These are phyloP conservation scores for Keithomyces neogunnii DNA, from an alignment of 2,329 filamentous ascomycete species.

Conservation along the genomic window DNA sequence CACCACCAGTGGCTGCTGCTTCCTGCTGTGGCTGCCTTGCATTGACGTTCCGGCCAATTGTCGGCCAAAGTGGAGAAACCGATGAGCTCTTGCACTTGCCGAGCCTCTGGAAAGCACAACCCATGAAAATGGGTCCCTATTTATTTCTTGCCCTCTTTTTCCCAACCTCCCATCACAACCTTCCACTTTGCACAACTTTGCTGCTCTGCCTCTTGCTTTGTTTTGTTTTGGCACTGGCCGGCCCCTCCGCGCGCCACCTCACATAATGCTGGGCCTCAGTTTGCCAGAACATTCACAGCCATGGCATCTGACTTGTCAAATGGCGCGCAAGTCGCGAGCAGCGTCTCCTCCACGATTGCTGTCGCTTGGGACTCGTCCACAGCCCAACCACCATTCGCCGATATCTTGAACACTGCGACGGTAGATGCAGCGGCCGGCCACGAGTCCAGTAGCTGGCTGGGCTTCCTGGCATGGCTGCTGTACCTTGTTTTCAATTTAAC, in stretches of 20 bases:
- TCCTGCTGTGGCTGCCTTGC: neutral
- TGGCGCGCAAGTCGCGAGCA: slow-evolving; percentile 24
- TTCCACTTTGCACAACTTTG: slow-evolving; percentile 8
- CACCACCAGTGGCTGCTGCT: neutral
- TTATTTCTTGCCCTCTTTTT: slow-evolving; percentile 9
- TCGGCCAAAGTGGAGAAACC: neutral
- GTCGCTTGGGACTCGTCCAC: slow-evolving; percentile 21
- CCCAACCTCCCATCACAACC: neutral
- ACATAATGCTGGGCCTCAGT: slow-evolving; percentile 28
- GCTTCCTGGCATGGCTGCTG: slow-evolving; percentile 46
- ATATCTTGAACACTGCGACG: slow-evolving; percentile 26
- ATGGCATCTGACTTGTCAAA: slow-evolving; percentile 34
- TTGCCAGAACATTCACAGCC: slow-evolving; percentile 22
- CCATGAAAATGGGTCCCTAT: slow-evolving; percentile 6
- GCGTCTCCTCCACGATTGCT: slow-evolving; percentile 24
- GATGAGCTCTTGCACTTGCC: neutral
- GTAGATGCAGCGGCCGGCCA: slow-evolving; percentile 25
- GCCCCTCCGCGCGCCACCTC: slow-evolving; percentile 15
- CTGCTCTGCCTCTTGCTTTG: slow-evolving; percentile 2
- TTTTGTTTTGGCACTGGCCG: slow-evolving; percentile 5
- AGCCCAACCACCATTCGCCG: slow-evolving; percentile 25
- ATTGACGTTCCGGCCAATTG: neutral
- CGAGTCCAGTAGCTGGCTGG: slow-evolving; percentile 46
- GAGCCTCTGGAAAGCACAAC: slow-evolving; percentile 4
- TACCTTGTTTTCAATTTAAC: slow-evolving; percentile 46